A percentile compares a stretch with the other conserved stretches of the same genome.
Conservation (phyloP, 169 alveolate species). For the Haemoproteus tartakovskyi region DNA sequence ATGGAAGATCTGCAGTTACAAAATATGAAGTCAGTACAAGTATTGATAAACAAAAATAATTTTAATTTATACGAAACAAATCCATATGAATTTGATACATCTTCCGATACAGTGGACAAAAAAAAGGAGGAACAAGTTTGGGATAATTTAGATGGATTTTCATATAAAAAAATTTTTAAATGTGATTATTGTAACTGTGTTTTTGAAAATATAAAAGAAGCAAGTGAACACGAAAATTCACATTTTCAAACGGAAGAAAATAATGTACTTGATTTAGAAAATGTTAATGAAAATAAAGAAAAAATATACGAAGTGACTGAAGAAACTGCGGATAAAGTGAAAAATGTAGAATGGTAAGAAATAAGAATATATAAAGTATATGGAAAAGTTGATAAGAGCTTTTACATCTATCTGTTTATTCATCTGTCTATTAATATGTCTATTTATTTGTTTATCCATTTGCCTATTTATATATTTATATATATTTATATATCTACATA, state of each 20-base stretch:
- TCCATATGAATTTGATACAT: background rate
- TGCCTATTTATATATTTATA: background rate
- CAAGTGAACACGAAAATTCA: conserved; percentile 39
- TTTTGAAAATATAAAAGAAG: conserved; percentile 33
- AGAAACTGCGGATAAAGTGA: no score
- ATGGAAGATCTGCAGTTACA: background rate
- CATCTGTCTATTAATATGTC: no score
- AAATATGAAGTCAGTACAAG: background rate
- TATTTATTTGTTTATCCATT: background rate
- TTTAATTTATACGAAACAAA: conserved; percentile 3
- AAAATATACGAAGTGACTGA: background rate
- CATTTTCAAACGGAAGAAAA: conserved; percentile 11
- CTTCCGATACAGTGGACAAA: background rate
- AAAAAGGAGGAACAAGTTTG: conserved; percentile 1
- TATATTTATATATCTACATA: background rate
- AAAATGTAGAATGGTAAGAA: no score
- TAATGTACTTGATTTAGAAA: background rate
- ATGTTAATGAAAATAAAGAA: conserved; percentile 17
- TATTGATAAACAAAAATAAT: conserved; percentile 21
- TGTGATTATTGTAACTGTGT: conserved; percentile 58
- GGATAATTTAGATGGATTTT: conserved; percentile 50
- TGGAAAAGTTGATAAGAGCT: background rate
- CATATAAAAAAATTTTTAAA: conserved; percentile 53
- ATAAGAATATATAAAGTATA: background rate
- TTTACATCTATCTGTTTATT: no score